Percentiles rank a stretch among this genome's conserved stretches.
Evolutionary conservation across 768 basidiomycete species (phyloP).

Genomic region (Suillus alpinus): DNA sequence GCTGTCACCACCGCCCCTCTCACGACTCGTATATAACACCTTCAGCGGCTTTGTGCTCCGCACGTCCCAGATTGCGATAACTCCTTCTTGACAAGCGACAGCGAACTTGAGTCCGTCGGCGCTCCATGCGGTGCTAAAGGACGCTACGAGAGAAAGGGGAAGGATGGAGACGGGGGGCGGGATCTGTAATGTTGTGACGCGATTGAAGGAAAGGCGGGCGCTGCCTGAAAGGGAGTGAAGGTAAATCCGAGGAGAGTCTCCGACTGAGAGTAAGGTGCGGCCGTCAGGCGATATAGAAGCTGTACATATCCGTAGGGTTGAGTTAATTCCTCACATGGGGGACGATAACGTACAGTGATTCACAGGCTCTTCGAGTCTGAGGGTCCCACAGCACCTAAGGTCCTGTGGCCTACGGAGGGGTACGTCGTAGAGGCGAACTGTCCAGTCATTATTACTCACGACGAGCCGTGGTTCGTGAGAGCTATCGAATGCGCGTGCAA

Average conservation of each 20-base stretch:
- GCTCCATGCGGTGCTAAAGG: slow-evolving; percentile 80
- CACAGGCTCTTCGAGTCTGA: slow-evolving; percentile 65
- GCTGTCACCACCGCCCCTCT: slow-evolving; percentile 39
- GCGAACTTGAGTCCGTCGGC: slow-evolving; percentile 76
- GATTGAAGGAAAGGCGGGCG: slow-evolving; percentile 55
- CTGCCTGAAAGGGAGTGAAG: slow-evolving; percentile 77
- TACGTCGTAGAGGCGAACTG: slow-evolving; percentile 79
- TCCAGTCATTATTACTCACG: slow-evolving; percentile 84
- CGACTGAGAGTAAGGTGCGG: slow-evolving; percentile 81
- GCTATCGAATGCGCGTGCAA: slow-evolving; percentile 59
- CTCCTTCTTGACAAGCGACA: slow-evolving; percentile 79
- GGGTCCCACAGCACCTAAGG: slow-evolving; percentile 48
- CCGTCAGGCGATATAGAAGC: slow-evolving; percentile 91
- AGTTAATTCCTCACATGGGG: slow-evolving; percentile 1
- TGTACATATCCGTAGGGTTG: slow-evolving; percentile 29
- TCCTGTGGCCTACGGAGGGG: slow-evolving; percentile 49
- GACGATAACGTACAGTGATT: slow-evolving; percentile 66
- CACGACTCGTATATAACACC: slow-evolving; percentile 56
- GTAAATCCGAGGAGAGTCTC: slow-evolving; percentile 85
- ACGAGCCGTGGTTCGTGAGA: slow-evolving; percentile 73
- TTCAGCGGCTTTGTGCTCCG: slow-evolving; percentile 69
- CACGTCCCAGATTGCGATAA: slow-evolving; percentile 81
- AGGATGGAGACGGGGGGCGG: slow-evolving; percentile 51
- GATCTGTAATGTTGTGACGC: slow-evolving; percentile 65
- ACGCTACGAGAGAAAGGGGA: slow-evolving; percentile 53